Evolutionary conservation across 2,329 filamentous ascomycete species (phyloP), one percentile per base, ranked within the genome.

Genomic region (Fusarium poae): DNA sequence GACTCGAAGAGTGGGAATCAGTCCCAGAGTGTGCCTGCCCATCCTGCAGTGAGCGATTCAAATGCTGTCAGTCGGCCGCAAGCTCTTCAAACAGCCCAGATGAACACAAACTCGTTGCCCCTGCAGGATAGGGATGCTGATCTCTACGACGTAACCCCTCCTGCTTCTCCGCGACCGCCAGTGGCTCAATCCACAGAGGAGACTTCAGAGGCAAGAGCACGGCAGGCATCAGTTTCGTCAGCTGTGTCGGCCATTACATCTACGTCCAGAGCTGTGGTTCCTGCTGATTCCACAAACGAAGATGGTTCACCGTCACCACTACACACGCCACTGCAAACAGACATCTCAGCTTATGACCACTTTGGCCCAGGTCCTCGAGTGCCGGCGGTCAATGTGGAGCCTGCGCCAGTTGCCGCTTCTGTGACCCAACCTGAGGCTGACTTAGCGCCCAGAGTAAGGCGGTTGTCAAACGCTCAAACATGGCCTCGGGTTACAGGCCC

Each of bases 121-220:
- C 67, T 71, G 25, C 57, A 63, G 34, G 76, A 77, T 13, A 74
- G 71, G 12, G 81, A 82, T 4, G 77, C 83, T 5, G 78, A 84
- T 27, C 73, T 85, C 5, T 85, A 85, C 70, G 80, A 84, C 60
- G 82, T 81, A 6, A 84, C 83, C 3, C 83, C 84, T 1, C 83
- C 81, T 4, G 78, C 74, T 13, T 83, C 82, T 0, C 83, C 83
- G 1, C 68, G 48, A 23, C 64, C 67, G 32, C 44, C 54, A 16
- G 53, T 57, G 12, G 43, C 46, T 10, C 67, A 55, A 21, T 20
- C 43, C 12, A 55, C 52, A 15, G 58, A 55, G 8, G 58, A 54
- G 2, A 42, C 32, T 5, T 53, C 55, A 29, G 66, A 62, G 37
- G 29, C 50, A 15, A 56, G 54, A 29, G 34, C 16, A 16, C 57